Evolutionary conservation across 2,329 filamentous ascomycete genomes (phyloP), one percentile per base, ranked within the genome.

Genomic region (Aspergillus fumigatus): DNA sequence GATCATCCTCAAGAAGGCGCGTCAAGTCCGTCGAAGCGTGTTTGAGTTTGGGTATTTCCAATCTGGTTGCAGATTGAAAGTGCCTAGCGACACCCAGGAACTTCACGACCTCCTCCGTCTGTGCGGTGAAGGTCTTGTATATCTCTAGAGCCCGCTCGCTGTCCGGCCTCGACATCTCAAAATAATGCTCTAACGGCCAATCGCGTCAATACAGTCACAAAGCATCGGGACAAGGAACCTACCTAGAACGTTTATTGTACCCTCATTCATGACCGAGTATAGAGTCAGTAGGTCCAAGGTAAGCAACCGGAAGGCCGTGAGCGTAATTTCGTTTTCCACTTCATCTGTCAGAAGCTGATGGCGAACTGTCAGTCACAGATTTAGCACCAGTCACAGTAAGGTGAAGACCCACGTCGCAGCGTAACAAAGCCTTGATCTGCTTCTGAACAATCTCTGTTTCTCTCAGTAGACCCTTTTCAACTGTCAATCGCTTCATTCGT

Each of bases 41-140:
- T 77, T 97, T 97, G 63, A 99, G 82, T 77, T 96, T 97, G 9
- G 94, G 94, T 7, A 99, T 95, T 69, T 97, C 91, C 41, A 99
- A 84, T 59, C 93, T 83, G 4, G 94, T 99, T 61, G 92, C 90
- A 70, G 92, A 88, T 75, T 97, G 92, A 70, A 93, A 94, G 70
- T 94, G 88, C 60, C 93, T 85, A 48, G 94, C 94, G 47, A 93
- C 82, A 65, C 88, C 87, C 48, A 99, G 83, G 69, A 93, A 99
- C 66, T 91, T 87, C 17, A 99, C 93, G 1, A 97, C 93, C 62
- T 88, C 85, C 65, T 97, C 92, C 6, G 94, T 99, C 73, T 96
- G 92, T 67, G 85, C 88, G 17, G 91, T 91, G 69, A 99, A 99
- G 17, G 83, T 88, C 70, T 92, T 90, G 76, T 99, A 99, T 59